Conservation (phyloP, 352 stramenopile genomes). For the Globisporangium sylvaticum region DNA sequence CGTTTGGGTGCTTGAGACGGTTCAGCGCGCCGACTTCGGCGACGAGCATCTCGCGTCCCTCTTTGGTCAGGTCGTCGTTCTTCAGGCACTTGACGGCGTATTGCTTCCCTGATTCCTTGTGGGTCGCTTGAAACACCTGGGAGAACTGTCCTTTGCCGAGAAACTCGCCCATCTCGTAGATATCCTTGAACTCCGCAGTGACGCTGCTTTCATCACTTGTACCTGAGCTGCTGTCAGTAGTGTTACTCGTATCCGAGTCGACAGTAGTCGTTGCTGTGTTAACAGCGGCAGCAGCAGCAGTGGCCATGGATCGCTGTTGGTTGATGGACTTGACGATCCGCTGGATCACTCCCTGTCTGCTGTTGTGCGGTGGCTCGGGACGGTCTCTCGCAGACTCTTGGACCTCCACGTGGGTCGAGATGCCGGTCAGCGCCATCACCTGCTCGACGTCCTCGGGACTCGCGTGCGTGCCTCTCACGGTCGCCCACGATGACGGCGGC, state of each 20-base stretch:
- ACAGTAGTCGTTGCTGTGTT: conserved; percentile 2
- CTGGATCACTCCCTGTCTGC: conserved; percentile 26
- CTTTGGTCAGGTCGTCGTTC: conserved; percentile 39
- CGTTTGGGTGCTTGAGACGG: conserved; percentile 73
- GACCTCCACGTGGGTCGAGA: conserved; percentile 44
- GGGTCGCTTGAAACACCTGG: conserved; percentile 48
- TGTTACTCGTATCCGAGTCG: conserved; percentile 9
- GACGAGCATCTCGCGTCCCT: conserved; percentile 62
- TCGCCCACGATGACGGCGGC: conserved; percentile 46
- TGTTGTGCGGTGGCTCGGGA: conserved; percentile 8
- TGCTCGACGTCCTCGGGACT: conserved; percentile 53
- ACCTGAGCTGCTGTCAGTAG: not conserved
- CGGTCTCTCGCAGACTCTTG: conserved; percentile 14
- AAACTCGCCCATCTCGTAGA: conserved; percentile 51
- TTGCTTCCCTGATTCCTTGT: conserved; percentile 35
- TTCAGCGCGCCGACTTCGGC: conserved; percentile 66
- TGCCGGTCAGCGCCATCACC: conserved; percentile 51
- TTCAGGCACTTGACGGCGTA: conserved; percentile 68
- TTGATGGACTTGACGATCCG: conserved; percentile 33
- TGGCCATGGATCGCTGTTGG: conserved; percentile 20
- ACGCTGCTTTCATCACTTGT: conserved; percentile 8
- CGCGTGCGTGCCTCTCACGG: conserved; percentile 44
- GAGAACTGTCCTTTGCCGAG: conserved; percentile 64
- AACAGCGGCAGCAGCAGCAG: conserved; percentile 5
- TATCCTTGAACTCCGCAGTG: conserved; percentile 41